Evolutionary conservation across 306 rosid genomes (phyloP).

Genomic region (Cyclanthera cordifolia): DNA sequence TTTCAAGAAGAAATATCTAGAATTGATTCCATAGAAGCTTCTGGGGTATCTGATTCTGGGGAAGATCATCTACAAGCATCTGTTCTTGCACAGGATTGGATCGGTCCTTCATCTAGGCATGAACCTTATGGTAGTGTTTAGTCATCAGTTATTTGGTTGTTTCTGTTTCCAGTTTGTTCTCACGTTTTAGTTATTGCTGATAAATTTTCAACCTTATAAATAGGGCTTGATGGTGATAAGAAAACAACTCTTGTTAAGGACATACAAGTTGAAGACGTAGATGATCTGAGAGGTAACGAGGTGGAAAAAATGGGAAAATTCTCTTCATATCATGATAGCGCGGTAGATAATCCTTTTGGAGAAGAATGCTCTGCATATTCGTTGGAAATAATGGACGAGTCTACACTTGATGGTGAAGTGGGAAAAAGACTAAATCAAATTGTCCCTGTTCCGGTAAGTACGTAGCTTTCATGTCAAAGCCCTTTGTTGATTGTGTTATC

Average conservation of each 20-base stretch:
- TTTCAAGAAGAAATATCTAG: conserved; percentile 69
- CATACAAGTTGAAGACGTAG: conserved; percentile 23
- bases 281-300: conserved; percentile 19
- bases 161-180: neutral
- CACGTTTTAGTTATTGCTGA: neutral
- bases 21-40: conserved; percentile 40
- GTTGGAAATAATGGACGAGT: conserved; percentile 66
- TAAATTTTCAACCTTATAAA: conserved; percentile 22
- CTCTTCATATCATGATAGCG: conserved; percentile 24
- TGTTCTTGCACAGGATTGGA: conserved; percentile 66
- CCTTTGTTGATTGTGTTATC: neutral
- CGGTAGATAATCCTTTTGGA: conserved; percentile 26
- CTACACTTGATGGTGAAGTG: conserved; percentile 80
- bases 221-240: conserved; percentile 34
- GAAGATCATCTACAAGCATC: conserved; percentile 40
- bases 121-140: conserved; percentile 28
- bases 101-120: conserved; percentile 34
- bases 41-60: conserved; percentile 31
- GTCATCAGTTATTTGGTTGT: conserved; percentile 15
- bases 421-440: conserved; percentile 76
- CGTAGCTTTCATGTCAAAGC: neutral
- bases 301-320: conserved; percentile 25
- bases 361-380: conserved; percentile 31
- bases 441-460: conserved; percentile 84
- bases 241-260: conserved; percentile 20